Conservation (phyloP, 768 basidiomycete species). For the Dendrothele bispora region DNA sequence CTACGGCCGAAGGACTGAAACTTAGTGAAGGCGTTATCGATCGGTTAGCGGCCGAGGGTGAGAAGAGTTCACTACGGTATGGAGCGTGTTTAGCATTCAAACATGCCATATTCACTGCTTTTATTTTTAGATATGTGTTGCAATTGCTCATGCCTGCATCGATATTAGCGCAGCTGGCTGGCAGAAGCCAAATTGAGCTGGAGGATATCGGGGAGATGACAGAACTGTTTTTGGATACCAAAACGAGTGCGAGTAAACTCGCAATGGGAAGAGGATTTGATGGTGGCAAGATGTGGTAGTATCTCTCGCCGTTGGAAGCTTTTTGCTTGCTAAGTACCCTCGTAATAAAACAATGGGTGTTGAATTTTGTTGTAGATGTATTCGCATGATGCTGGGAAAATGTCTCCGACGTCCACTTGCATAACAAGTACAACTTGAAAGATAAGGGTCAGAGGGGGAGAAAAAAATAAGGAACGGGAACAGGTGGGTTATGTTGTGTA, state of each 20-base stretch:
- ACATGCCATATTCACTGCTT: constrained; percentile 6
- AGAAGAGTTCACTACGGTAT: constrained; percentile 76
- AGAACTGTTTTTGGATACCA: constrained; percentile 93
- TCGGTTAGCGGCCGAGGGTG: constrained; percentile 77
- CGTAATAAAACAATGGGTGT: no score
- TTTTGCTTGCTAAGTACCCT: no score
- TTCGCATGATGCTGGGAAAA: no score
- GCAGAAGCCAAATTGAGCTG: constrained; percentile 75
- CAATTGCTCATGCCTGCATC: constrained; percentile 90
- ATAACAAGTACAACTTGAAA: no score
- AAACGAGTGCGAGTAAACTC: constrained; percentile 63
- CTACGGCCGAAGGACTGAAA: constrained; percentile 81
- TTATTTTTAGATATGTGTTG: constrained; percentile 69
- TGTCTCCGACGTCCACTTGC: no score
- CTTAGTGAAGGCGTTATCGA: constrained; percentile 77
- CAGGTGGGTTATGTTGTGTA: no score
- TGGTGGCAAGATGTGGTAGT: no score
- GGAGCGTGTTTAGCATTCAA: constrained; percentile 18
- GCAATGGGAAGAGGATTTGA: no score
- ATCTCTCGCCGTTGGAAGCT: no score
- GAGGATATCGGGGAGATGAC: constrained; percentile 95
- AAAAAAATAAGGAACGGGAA: no score
- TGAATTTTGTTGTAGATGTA: no score
- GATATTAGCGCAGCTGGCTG: constrained; percentile 76
- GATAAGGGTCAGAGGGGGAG: no score